Conservation (phyloP, 768 basidiomycete genomes). For the Lentinus brumalis region DNA sequence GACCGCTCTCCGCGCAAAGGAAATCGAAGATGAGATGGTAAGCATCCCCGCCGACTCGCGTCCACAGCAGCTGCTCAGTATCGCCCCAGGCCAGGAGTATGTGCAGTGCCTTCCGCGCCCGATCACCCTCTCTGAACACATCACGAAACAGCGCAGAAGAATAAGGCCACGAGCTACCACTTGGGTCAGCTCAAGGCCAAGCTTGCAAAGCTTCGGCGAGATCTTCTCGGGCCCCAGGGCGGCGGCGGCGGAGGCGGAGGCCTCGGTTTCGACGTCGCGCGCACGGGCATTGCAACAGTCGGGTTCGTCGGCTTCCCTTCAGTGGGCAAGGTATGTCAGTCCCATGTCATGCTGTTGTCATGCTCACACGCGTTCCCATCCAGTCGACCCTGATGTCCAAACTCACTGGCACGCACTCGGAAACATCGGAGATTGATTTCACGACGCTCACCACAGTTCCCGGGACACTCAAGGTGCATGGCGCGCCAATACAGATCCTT, state of each 20-base stretch:
- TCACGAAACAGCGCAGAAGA: conserved; percentile 74
- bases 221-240: conserved; percentile 77
- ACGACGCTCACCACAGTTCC: conserved; percentile 95
- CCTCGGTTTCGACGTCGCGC: conserved; percentile 95
- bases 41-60: conserved; percentile 32
- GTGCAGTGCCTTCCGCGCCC: conserved; percentile 28
- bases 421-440: conserved; percentile 96
- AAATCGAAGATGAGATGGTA: conserved; percentile 98
- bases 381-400: conserved; percentile 95
- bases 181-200: conserved; percentile 97
- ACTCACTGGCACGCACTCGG: conserved; percentile 94
- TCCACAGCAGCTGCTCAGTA: conserved; percentile 27
- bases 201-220: conserved; percentile 93
- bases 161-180: conserved; percentile 96
- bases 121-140: conserved; percentile 16
- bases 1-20: conserved; percentile 43
- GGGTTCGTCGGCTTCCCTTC: conserved; percentile 93
- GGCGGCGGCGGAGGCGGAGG: conserved; percentile 89
- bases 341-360: conserved; percentile 2
- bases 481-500: conserved; percentile 93
- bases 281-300: conserved; percentile 96
- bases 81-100: conserved; percentile 73
- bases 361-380: conserved; percentile 10
- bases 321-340: conserved; percentile 76
- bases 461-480: conserved; percentile 92